Evolutionary conservation across 257 asterid genomes (phyloP), one percentile per base, ranked within the genome.

Genomic region (Scutellaria galericulata): DNA sequence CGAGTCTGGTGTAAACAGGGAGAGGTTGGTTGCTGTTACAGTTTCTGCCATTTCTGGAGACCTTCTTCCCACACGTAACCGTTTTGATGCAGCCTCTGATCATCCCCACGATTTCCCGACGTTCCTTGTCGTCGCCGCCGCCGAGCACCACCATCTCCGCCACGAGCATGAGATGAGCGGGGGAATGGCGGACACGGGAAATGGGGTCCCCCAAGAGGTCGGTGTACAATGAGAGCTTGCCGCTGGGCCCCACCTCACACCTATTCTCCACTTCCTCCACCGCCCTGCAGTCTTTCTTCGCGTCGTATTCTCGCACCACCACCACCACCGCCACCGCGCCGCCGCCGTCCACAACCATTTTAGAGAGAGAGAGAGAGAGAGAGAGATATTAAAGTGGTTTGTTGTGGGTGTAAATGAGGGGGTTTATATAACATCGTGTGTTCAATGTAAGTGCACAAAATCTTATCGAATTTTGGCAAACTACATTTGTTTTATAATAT

Each of bases 171-270:
- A 88, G 91, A 80, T 83, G 82, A 37, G 84, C 83, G 13, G 99
- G 97, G 50, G 99, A 91, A 72, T 94, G 83, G 57, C 97, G 96
- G 82, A 94, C 91, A 76, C 99, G 66, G 85, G 92, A 89, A 69
- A 91, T 85, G 72, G 97, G 99, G 87, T 89, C 99, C 42, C 98
- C 99, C 47, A 94, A 56, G 52, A 86, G 93, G 77, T 94, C 89
- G 37, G 99, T 94, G 85, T 79, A 89, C 57, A 94, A 85, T 4
- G 86, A 88, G 65, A 94, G 88, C 75, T 89, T 79, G 4, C 92
- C 96, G 57, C 73, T 70, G 58, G 97, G 92, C 0, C 97, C 99
- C 55, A 86, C 95, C 46, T 91, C 99, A 58, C 97, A 94, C 51
- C 79, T 68, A 48, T 85, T 84, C 75, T 94, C 99, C 52, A 91